Evolutionary conservation across 2,329 filamentous ascomycete species (phyloP).

Genomic region (Pseudopithomyces chartarum): DNA sequence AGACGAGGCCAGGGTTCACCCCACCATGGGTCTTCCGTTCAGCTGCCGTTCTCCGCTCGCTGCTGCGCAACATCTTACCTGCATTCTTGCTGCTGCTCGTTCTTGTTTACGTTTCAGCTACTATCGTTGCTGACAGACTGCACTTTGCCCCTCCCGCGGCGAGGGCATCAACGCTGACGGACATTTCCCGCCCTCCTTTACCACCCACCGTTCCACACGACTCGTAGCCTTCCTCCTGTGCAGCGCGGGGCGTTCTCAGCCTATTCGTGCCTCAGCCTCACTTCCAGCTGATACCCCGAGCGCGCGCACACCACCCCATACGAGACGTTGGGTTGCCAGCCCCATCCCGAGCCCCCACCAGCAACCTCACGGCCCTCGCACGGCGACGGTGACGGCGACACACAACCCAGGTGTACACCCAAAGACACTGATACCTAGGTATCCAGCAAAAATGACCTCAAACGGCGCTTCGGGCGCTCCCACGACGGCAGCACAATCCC

Average conservation of each 20-base stretch:
- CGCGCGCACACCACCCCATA: neutral
- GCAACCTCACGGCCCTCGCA: neutral
- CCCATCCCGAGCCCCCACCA: neutral
- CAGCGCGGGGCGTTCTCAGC: neutral
- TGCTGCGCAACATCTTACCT: conserved; percentile 1
- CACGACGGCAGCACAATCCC: conserved; percentile 37
- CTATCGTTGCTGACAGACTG: neutral
- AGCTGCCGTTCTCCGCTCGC: neutral
- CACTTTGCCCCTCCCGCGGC: conserved; percentile 1
- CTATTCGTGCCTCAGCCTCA: neutral
- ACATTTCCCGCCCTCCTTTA: neutral
- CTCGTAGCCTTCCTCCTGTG: neutral
- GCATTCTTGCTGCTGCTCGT: neutral
- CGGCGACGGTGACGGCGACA: neutral
- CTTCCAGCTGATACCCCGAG: neutral
- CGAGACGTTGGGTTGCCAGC: conserved; percentile 1
- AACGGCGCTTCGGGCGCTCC: conserved; percentile 40
- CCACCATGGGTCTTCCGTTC: conserved; percentile 5
- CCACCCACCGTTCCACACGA: neutral
- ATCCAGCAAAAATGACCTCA: conserved; percentile 27
- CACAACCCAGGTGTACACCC: neutral
- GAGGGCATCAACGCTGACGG: neutral
- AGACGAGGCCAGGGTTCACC: conserved; percentile 5
- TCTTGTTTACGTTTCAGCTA: neutral
- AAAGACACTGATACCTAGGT: neutral